Conservation (phyloP, 73 alveolate genomes). For the Durusdinium trenchii region DNA sequence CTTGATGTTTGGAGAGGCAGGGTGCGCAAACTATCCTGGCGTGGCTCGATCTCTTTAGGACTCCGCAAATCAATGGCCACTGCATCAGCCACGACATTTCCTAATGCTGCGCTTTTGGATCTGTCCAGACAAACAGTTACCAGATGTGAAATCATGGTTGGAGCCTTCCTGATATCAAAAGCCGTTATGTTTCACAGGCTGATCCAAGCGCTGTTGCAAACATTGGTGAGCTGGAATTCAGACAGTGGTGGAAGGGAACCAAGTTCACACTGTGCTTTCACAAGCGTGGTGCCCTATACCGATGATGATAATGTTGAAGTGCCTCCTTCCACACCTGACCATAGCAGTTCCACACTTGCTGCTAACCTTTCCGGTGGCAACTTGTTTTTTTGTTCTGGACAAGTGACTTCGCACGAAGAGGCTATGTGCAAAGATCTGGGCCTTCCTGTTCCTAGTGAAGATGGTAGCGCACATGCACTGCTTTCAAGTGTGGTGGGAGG, state of each 20-base stretch:
- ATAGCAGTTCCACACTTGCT: too few relatives aligned
- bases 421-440: conserved; percentile 14
- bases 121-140: background rate
- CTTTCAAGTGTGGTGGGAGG: too few relatives aligned
- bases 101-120: background rate
- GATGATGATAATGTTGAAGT: too few relatives aligned
- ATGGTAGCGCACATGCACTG: too few relatives aligned
- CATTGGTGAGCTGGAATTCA: background rate
- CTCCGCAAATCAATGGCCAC: background rate
- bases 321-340: too few relatives aligned
- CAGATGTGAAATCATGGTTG: background rate
- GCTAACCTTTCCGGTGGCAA: background rate
- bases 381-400: background rate
- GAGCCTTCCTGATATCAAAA: background rate
- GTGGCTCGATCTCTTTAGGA: background rate
- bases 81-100: background rate
- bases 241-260: too few relatives aligned
- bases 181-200: background rate
- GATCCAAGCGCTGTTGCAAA: background rate
- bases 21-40: background rate
- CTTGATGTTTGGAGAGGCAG: background rate
- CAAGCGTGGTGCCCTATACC: too few relatives aligned
- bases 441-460: background rate
- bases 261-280: too few relatives aligned
- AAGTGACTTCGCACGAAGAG: background rate